Evolutionary conservation across 352 stramenopile species (phyloP).

Genomic region (Halophytophthora batemanensis): DNA sequence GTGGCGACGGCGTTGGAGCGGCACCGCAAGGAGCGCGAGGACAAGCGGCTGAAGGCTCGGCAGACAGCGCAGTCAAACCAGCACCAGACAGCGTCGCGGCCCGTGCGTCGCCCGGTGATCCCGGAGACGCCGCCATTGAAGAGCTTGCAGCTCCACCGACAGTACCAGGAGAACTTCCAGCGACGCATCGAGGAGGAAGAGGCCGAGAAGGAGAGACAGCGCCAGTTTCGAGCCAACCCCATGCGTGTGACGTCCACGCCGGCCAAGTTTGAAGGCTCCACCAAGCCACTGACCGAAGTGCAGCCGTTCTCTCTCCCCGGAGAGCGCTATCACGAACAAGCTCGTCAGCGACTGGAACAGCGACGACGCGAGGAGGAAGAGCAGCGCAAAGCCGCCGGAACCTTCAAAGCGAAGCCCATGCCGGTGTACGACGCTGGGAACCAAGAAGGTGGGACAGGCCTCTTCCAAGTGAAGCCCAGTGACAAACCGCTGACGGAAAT

Average conservation of each 20-base stretch:
- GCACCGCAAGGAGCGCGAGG: slow-evolving; percentile 37
- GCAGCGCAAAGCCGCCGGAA: slow-evolving; percentile 27
- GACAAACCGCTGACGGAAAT: slow-evolving; percentile 38
- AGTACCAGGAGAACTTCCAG: slow-evolving; percentile 74
- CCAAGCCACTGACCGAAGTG: slow-evolving; percentile 67
- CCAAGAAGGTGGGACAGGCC: too few species aligned
- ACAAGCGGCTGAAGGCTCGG: slow-evolving; percentile 28
- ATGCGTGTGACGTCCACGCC: slow-evolving; percentile 58
- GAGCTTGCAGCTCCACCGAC: slow-evolving; percentile 62
- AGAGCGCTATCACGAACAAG: slow-evolving; percentile 54
- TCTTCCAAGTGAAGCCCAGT: slow-evolving; percentile 30
- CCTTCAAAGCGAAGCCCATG: slow-evolving; percentile 73
- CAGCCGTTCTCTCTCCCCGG: slow-evolving; percentile 60
- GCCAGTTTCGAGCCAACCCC: slow-evolving; percentile 68
- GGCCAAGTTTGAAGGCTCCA: slow-evolving; percentile 61
- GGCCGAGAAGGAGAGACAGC: slow-evolving; percentile 48
- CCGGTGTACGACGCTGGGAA: slow-evolving; percentile 35
- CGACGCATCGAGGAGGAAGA: slow-evolving; percentile 55
- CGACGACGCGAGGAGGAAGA: slow-evolving; percentile 61
- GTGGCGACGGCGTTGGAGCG: slow-evolving; percentile 37
- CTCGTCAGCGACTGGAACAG: slow-evolving; percentile 53
- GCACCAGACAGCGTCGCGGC: slow-evolving; percentile 9
- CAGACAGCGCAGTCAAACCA: slow-evolving; percentile 10
- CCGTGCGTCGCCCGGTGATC: slow-evolving; percentile 39
- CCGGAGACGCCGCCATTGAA: slow-evolving; percentile 72